Evolutionary conservation across 2,329 filamentous ascomycete species (phyloP), one percentile per base, ranked within the genome.

Genomic region (Penicillium glabrum): DNA sequence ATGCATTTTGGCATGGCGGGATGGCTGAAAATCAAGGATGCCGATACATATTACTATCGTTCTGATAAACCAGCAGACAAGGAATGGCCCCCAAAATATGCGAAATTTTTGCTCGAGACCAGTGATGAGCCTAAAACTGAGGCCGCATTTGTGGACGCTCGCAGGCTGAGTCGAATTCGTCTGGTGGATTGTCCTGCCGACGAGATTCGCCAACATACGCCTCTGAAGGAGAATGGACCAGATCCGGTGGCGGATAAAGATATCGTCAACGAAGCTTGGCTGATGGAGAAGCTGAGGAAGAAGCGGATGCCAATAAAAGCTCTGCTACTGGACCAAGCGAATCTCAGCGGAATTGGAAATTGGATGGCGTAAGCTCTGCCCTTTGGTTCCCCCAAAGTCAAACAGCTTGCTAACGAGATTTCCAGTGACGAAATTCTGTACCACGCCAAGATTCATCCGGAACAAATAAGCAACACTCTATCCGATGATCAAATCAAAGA

Each of bases 291-390:
- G 72, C 80, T 97, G 78, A 80, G 77, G 49, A 85, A 82, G 56
- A 92, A 93, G 53, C 90, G 86, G 66, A 90, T 97, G 0, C 93
- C 93, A 0, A 84, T 98, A 62, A 98, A 98, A 72, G 90, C 92
- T 0, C 80, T 97, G 21, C 79, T 99, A 13, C 81, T 98, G 3
- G 91, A 98, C 70, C 95, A 99, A 74, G 83, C 86, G 19, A 89
- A 89, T 71, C 89, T 98, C 59, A 95, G 90, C 67, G 95, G 95
- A 8, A 90, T 99, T 60, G 95, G 95, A 0, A 98, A 98, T 70
- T 99, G 93, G 93, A 93, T 99, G 53, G 92, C 89, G 77, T 85
- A 73, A 62, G 80, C 71, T 35, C 5, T 53, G 9, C 8, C 41
- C 6, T 3, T 23, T 16, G 6, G n/a, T n/a, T 26, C 26, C 24